Base-by-base conservation (phyloP, 371 early-diverging fungal genomes). In the Nematocida ausubeli region DNA sequence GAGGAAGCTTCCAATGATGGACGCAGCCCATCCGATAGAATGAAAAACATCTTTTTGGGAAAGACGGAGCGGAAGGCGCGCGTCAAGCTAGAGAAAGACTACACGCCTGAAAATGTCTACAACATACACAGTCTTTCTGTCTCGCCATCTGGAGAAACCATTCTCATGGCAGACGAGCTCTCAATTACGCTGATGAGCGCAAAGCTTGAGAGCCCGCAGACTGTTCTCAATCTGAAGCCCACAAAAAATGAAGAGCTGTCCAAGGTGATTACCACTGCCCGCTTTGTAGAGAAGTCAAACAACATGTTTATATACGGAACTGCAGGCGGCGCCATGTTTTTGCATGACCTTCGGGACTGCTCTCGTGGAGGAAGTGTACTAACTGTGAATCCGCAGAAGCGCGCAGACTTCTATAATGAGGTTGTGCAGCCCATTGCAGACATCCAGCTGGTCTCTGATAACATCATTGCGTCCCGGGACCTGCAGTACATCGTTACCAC, bases 51-150 rank as follows among this genome's bases (percentile, higher is more conserved):
- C 35, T 69, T 62, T 55, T 9, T 28, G n/a, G 14, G 35, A 9
- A 65, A 80, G 26, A 22, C 19, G 6, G 63, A 52, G 32, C 64
- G 52, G 30, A 71, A 52, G 37, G n/a, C 39, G 5, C 22, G 34
- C 28, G 65, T 72, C 32, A 54, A 26, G 30, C 56, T 63, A 30
- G 71, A 78, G 14, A 78, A 68, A 56, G 70, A 80, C 26, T 96
- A 92, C 86, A 90, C 92, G 69, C 95, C 95, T 86, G 95, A 96
- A 32, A 97, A 98, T 84, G 91, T 93, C 5, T 98, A 96, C 86
- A 95, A 95, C 82, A 94, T 96, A 88, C 96, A 97, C 88, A 95
- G 95, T 44, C 93, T 98, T 69, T 94, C 95, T 39, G 90, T 95
- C 80, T 95, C 96, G 85, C 92, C 93, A 57, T 95, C 94, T 84